phyloP scores from a whole-genome alignment of 164 flowering plant species.

The Platanus orientalis region DNA sequence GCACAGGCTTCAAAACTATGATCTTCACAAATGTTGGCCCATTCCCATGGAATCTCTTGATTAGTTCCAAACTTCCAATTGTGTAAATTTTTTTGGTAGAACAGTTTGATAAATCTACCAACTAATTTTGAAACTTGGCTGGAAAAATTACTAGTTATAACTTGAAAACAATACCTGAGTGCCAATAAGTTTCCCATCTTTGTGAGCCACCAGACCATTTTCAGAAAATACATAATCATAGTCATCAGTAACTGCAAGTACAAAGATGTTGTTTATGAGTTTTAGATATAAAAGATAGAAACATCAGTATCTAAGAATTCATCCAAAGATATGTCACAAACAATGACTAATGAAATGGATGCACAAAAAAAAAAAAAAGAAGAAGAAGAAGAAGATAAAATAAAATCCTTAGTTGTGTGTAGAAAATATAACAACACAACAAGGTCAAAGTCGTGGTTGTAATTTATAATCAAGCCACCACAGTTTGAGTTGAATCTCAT shows the following conservation, averaged over 20 bases:
- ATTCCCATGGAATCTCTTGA: too few species aligned
- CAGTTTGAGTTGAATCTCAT: neutral
- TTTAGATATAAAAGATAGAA: neutral
- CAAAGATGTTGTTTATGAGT: neutral
- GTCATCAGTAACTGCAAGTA: constrained; percentile 64
- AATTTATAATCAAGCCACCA: too few species aligned
- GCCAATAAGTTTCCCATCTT: constrained; percentile 75
- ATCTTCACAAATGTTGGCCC: neutral
- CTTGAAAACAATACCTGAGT: constrained; percentile 51
- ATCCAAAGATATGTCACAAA: neutral
- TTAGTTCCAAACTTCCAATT: too few species aligned
- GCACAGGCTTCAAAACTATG: neutral
- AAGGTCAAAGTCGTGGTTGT: too few species aligned
- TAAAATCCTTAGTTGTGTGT: too few species aligned
- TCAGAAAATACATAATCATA: constrained; percentile 93
- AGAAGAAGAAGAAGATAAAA: too few species aligned
- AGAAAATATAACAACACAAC: too few species aligned
- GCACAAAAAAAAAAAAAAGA: too few species aligned
- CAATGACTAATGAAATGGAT: neutral
- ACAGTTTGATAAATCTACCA: neutral
- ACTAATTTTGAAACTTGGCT: neutral
- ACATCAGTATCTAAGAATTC: neutral
- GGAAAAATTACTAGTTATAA: neutral
- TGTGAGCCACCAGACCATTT: constrained; percentile 95
- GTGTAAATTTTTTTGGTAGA: too few species aligned